Evolutionary conservation across 225 moss, liverwort and hornwort species (phyloP).

Genomic region (Ulota crispa): DNA sequence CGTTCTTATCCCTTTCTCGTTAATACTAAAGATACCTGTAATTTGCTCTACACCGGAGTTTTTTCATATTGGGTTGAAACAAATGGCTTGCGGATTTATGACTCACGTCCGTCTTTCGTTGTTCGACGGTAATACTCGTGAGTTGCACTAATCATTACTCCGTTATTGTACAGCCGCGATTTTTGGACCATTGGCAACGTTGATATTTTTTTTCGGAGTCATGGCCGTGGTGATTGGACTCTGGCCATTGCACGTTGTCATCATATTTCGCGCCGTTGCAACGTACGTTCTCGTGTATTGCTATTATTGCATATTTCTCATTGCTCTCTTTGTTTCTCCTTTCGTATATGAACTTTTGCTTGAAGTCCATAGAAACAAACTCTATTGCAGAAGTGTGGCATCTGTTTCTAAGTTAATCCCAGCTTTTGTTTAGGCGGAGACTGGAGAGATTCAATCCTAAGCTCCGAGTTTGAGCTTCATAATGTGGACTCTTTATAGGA

Average conservation of each 20-base stretch:
- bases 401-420: background rate
- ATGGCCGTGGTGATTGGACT: conserved; percentile 59
- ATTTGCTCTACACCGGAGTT: background rate
- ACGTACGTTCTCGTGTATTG: conserved; percentile 26
- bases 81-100: background rate
- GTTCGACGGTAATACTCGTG: background rate
- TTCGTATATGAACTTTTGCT: background rate
- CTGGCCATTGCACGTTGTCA: conserved; percentile 48
- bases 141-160: background rate
- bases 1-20: background rate
- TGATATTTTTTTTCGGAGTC: conserved; percentile 42
- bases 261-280: conserved; percentile 39
- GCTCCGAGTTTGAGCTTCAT: conserved; percentile 13
- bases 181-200: conserved; percentile 42
- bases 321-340: background rate
- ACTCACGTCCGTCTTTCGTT: background rate
- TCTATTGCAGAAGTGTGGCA: background rate
- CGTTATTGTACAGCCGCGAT: conserved; percentile 44
- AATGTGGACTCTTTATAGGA: conserved; percentile 49
- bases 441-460: background rate
- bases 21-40: background rate
- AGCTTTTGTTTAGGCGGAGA: background rate
- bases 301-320: conserved; percentile 5
- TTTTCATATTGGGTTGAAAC: background rate
- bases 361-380: background rate